Base-by-base conservation (phyloP, 1,284 basidiomycete genomes). In the Cryptococcus sp. region DNA sequence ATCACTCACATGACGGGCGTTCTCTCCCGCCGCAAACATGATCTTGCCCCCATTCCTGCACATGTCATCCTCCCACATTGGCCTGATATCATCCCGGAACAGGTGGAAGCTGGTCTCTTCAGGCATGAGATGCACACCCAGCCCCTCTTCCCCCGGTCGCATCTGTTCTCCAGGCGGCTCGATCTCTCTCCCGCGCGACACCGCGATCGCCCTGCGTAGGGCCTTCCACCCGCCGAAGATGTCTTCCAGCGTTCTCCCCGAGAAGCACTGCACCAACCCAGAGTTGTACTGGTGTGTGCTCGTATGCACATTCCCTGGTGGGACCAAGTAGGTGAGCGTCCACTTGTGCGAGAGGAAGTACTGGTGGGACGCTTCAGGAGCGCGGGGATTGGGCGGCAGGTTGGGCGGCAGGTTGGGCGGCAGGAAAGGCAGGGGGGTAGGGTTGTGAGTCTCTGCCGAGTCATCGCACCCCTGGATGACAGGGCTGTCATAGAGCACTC, bases 41-140 rank as follows among this genome's bases (percentile, higher is more conserved):
- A 72, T 53, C 54, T 69, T 70, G 1, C 70, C 69, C 2, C 68
- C 70, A 4, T 61, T 60, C 1, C 49, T 57, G 56, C 67, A 70
- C 55, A 57, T 59, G 9, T 42, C 35, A 56, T 72, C 70, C 50
- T 68, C 70, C 72, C 72, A 74, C 68, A 72, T 70, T 0, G 72
- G 72, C 49, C 58, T 61, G 37, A 72, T 62, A 5, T 61, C 63
- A 9, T 58, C 40, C 16, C 56, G 40, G 61, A 74, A 74, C 47
- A 72, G 64, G 50, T 74, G 69, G 38, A 72, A 67, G 46, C 68
- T 74, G 12, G 51, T 63, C 37, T 71, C 70, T 3, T 66, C 64
- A 7, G 48, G 56, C 53, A 70, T 56, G 6, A 46, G 33, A 33
- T 58, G 53, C n/a, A 68, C 50, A 4, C 69, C 70, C 23, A 74